Evolutionary conservation across 2,329 filamentous ascomycete species (phyloP), one percentile per base, ranked within the genome.

Genomic region (Rhinocladiella mackenziei): DNA sequence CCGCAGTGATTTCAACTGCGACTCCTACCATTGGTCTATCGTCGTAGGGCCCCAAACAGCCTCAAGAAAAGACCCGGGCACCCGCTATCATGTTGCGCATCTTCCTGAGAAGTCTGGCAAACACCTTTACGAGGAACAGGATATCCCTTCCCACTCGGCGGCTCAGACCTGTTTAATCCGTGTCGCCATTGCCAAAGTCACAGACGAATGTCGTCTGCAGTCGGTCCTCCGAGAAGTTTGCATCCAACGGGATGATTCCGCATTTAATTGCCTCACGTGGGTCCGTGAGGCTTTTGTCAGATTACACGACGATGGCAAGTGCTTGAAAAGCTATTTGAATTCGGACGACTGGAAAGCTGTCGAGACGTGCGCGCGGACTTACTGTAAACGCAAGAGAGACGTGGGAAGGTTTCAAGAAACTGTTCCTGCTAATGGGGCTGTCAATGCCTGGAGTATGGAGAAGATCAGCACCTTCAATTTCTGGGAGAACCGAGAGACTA

Each of bases 401-500:
- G 42, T 45, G 8, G 50, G 54, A 19, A 17, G 54, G 26, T 56
- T 49, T 14, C 40, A 44, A n/a, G 45, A 48, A 13, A 35, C 26
- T 8, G 23, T 15, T 15, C 20, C 11, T 11, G 40, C 32, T 15
- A 42, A 38, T 10, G 43, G 40, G 13, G 19, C 3, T 3, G n/a
- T 28, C 14, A 10, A 30, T 6, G 15, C 26, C 13, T 55, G 50
- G 52, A 49, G 51, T 29, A 25, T 19, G 15, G 40, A 54, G 10
- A 46, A 48, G 29, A 54, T 56, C 32, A 51, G 50, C 28, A 56
- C 54, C 4, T 56, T 54, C 44, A 56, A 56, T 31, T 55, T 48
- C 23, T 56, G 54, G 54, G 54, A 56, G 39, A 56, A 56, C 25
- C 39, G 54, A 11, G 54, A 56, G 20, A 56, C 54, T 6, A 53